Evolutionary conservation across 352 stramenopile genomes (phyloP).

Genomic region (Phytophthora europaea): DNA sequence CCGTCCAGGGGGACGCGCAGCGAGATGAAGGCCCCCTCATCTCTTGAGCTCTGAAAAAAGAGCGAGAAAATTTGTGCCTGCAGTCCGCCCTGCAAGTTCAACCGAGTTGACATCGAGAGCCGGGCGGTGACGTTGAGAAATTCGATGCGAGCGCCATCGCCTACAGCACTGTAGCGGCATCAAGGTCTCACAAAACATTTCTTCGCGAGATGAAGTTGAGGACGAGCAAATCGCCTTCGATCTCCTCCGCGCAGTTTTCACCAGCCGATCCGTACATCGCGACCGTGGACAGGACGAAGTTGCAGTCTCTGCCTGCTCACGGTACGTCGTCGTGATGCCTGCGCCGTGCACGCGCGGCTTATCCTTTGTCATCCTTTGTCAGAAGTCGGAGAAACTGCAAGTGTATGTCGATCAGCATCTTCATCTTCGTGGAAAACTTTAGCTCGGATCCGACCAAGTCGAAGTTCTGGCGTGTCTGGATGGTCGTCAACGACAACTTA

Average conservation of each 20-base stretch:
- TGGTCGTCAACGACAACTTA: conserved; percentile 5
- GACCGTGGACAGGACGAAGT: conserved; percentile 24
- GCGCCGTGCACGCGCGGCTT: conserved; percentile 6
- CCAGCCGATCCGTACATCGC: conserved; percentile 25
- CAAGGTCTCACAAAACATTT: conserved; percentile 13
- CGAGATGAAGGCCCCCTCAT: conserved; percentile 11
- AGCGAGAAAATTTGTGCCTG: background rate
- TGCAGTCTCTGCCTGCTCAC: conserved; percentile 12
- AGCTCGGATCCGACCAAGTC: conserved; percentile 13
- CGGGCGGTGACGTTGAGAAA: conserved; percentile 15
- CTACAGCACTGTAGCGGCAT: background rate
- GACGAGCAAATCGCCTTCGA: conserved; percentile 21
- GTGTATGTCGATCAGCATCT: background rate
- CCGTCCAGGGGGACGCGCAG: conserved; percentile 1
- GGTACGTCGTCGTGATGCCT: conserved; percentile 11
- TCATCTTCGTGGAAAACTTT: background rate
- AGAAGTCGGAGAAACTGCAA: background rate
- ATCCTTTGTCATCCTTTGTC: conserved; percentile 14
- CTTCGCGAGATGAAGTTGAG: conserved; percentile 30
- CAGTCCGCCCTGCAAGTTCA: conserved; percentile 22
- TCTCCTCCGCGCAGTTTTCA: conserved; percentile 30
- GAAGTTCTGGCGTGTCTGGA: conserved; percentile 3
- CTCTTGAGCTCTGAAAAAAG: conserved; percentile 31
- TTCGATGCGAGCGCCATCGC: background rate
- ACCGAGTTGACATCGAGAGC: conserved; percentile 15